Evolutionary conservation across 257 asterid genomes (phyloP).

Genomic region (Solanum pimpinellifolium): DNA sequence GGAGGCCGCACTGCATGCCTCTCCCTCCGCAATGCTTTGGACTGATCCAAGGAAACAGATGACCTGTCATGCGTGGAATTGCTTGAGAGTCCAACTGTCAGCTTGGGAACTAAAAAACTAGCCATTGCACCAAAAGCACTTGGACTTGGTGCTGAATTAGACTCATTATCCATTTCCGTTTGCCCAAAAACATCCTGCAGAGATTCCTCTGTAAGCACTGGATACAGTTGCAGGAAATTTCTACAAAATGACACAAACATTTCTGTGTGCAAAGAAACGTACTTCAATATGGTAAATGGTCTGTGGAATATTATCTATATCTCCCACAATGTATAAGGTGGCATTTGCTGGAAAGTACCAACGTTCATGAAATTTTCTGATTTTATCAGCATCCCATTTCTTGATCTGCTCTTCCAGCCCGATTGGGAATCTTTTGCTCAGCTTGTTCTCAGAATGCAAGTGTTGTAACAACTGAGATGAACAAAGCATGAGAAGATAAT

Average conservation of each 20-base stretch:
- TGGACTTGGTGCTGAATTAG: slow-evolving; percentile 41
- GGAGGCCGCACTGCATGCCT: slow-evolving; percentile 98
- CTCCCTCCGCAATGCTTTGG: slow-evolving; percentile 53
- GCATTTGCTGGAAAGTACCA: slow-evolving; percentile 99
- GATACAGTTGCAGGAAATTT: background rate
- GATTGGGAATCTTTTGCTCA: slow-evolving; percentile 93
- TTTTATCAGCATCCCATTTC: slow-evolving; percentile 98
- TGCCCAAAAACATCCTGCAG: slow-evolving; percentile 84
- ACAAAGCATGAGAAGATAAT: slow-evolving; percentile 12
- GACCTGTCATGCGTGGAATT: slow-evolving; percentile 61
- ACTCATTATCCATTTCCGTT: slow-evolving; percentile 49
- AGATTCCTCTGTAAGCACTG: slow-evolving; percentile 3
- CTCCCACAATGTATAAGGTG: slow-evolving; percentile 95
- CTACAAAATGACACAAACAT: background rate
- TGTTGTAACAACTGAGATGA: slow-evolving; percentile 73
- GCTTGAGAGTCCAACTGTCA: slow-evolving; percentile 60
- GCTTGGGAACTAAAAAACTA: slow-evolving; percentile 88
- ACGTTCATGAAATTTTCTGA: slow-evolving; percentile 91
- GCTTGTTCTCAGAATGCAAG: slow-evolving; percentile 96
- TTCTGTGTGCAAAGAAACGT: slow-evolving; percentile 8
- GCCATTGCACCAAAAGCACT: slow-evolving; percentile 98
- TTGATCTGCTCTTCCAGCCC: slow-evolving; percentile 98
- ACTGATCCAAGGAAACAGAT: slow-evolving; percentile 49
- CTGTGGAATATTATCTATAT: slow-evolving; percentile 68
- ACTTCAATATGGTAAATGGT: slow-evolving; percentile 84